Evolutionary conservation across 1,284 basidiomycete species (phyloP), one percentile per base, ranked within the genome.

Genomic region (Macrocystidia cucumis): DNA sequence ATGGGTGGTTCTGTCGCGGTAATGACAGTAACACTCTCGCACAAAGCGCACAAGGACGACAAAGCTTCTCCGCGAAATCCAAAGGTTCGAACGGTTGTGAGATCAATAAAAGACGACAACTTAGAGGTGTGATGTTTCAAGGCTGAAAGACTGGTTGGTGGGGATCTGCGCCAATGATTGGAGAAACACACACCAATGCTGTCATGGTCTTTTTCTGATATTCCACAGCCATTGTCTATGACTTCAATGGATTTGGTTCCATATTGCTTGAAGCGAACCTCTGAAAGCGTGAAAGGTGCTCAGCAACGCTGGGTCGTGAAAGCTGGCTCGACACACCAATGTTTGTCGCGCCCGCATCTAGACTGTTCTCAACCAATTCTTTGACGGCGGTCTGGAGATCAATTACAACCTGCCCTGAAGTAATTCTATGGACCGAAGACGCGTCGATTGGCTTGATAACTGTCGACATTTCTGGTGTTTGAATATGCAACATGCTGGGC

Each of bases 61-160:
- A 98, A 67, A 0, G 96, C 96, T 59, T 99, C 96, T 11, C 96
- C 96, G 20, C 95, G 77, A 51, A 98, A 98, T 0, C 96, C 96
- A 56, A 98, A 98, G 0, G 93, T 93, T 2, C 65, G 63, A 3
- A 98, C 77, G 0, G 72, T 62, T 0, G 76, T 65, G 1, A 98
- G 72, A 48, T 91, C 88, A 2, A 74, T 64, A 49, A 88, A 90
- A 1, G 78, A 73, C 1, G 78, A 60, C 0, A 98, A 68, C 56
- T 98, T 98, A 9, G 93, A 97, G 0, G 95, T 98, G 54, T 93
- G 79, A 50, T 98, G 90, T 55, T 96, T 97, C 39, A 93, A 65
- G 2, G 78, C 92, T 89, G 45, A 9, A 31, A 28, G 33, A 25
- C 35, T 3, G 23, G 8, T 8, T 25, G 8, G 23, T 25, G 8